Conservation (phyloP, 257 asterid species). For the Jaltomata sinuosa region DNA sequence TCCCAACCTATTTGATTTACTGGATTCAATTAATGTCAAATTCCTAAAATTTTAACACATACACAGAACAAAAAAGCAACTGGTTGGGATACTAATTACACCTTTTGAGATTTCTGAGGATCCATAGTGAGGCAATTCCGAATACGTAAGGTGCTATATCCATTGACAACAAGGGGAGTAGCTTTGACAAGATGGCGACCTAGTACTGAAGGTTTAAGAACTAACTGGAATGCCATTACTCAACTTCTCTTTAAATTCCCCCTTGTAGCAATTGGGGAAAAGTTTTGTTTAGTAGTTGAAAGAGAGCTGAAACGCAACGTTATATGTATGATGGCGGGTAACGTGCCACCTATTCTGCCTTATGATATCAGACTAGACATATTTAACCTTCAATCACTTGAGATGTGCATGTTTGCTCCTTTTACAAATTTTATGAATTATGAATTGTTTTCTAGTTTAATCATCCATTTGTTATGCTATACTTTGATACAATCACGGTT, state of each 20-base stretch:
- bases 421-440: no score
- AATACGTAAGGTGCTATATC: neutral
- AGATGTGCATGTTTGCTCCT: no score
- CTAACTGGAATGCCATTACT: slow-evolving; percentile 10
- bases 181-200: neutral
- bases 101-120: slow-evolving; percentile 15
- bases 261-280: no score
- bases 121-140: neutral
- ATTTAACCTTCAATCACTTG: no score
- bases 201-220: neutral
- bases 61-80: neutral
- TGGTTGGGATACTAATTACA: neutral
- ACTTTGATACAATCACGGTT: no score
- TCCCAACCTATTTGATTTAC: neutral
- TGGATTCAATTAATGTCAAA: neutral
- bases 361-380: no score
- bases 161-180: neutral
- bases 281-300: no score
- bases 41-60: neutral
- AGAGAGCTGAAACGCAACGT: neutral
- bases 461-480: no score
- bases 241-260: no score
- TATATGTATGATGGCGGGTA: neutral
- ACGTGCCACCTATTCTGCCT: neutral
- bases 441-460: no score